Base-by-base conservation (phyloP, 2,329 filamentous ascomycete species). In the Emericellopsis cladophorae region DNA sequence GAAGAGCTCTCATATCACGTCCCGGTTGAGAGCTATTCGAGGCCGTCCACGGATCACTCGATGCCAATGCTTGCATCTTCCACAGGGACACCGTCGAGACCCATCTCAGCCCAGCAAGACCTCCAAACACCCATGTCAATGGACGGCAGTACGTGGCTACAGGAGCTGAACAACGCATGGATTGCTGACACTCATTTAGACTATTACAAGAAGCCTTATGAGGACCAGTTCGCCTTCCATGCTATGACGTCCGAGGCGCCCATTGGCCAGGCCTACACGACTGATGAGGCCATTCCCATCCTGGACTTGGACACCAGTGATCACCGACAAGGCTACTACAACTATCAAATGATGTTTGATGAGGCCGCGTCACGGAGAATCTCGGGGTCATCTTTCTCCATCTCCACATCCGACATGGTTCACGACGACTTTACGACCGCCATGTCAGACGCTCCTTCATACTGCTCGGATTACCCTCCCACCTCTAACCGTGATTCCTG, bases 361-460 rank as follows among this genome's bases (percentile, higher is more conserved):
- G 62, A 68, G 41, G 64, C 61, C n/a, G 58, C 70, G 36, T 66
- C 70, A 37, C 70, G 80, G 44, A 72, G 79, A 45, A 73, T 84
- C 66, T 84, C 81, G 16, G 80, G 80, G 37, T 84, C 81, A 3
- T 84, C 81, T 1, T 83, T 84, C 52, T 82, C 80, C 32, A 72
- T 85, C 61, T 85, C 81, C 14, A 84, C 74, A 1, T 72, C 72
- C 34, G 81, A 85, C 50, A 75, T 84, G 56, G 70, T 78, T 4
- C 84, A 81, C 54, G 81, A 87, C 43, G 81, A 87, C 47, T 76
- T 82, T 52, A 79, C 81, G 14, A 65, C 79, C 21, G 68, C 74
- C 18, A 58, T 80, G 42, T 81, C 80, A 7, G 80, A 85, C 47
- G 76, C 77, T 31, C 73, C 77, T 26, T 81, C 79, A 11, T 81